Evolutionary conservation across 345 rosid genomes (phyloP).

Genomic region (Theobroma cacao): DNA sequence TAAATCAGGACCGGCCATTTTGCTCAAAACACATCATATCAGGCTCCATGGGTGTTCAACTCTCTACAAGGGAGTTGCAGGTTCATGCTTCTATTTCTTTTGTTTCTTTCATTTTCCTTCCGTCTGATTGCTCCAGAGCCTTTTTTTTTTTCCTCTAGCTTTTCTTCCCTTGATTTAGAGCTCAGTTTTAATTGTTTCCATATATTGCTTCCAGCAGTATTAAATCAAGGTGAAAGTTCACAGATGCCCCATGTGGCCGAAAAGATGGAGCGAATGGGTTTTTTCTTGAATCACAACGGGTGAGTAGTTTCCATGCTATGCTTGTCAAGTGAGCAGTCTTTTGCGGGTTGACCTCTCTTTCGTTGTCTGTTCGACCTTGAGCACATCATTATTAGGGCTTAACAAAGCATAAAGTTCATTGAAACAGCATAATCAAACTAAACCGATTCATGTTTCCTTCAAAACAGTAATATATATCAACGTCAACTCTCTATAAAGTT

Average conservation of each 20-base stretch:
- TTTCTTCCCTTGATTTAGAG: background rate
- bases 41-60: background rate
- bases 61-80: background rate
- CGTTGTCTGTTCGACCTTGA: slow-evolving; percentile 45
- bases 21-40: background rate
- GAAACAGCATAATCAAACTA: background rate
- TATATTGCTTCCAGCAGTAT: background rate
- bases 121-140: background rate
- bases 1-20: background rate
- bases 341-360: slow-evolving; percentile 25
- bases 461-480: background rate
- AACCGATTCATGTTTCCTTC: background rate
- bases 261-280: background rate
- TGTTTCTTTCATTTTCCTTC: background rate
- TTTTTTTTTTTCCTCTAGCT: background rate
- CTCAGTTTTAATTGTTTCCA: background rate
- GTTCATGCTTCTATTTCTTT: background rate
- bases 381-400: background rate
- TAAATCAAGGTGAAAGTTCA: background rate
- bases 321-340: slow-evolving; percentile 32
- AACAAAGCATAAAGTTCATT: background rate
- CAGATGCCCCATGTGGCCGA: background rate
- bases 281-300: slow-evolving; percentile 1
- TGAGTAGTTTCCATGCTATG: slow-evolving; percentile 26
- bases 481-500: background rate